Percentiles rank a stretch among this genome's conserved stretches.
Evolutionary conservation across 164 flowering plant species (phyloP).

Genomic region (Echeveria elegans): DNA sequence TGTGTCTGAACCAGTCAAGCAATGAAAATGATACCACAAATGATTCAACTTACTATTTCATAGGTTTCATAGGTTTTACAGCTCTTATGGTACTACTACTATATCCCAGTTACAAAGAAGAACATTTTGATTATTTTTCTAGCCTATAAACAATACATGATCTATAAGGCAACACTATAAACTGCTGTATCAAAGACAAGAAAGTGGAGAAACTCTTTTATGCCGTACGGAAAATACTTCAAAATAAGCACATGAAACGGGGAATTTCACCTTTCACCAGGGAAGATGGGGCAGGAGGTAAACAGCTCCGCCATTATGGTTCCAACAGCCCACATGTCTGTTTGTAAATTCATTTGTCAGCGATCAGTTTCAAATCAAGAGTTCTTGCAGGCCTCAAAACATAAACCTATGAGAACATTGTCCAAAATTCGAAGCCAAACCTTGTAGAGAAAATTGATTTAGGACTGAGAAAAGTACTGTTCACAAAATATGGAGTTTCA

Average conservation of each 20-base stretch:
- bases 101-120: not conserved
- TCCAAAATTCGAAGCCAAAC: not conserved
- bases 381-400: not conserved
- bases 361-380: not conserved
- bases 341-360: not conserved
- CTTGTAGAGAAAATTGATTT: not conserved
- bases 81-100: not conserved
- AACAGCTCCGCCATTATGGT: constrained; percentile 92
- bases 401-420: not conserved
- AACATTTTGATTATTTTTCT: not conserved
- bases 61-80: not conserved
- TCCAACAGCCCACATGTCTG: constrained; percentile 99
- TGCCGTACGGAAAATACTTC: too few species aligned
- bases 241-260: not conserved
- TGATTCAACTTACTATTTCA: not conserved
- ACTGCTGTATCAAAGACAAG: not conserved
- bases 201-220: too few species aligned
- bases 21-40: not conserved
- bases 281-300: constrained; percentile 82
- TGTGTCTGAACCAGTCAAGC: not conserved
- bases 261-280: constrained; percentile 66
- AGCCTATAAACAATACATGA: not conserved
- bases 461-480: not conserved
- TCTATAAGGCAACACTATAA: too few species aligned
- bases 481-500: not conserved